Evolutionary conservation across 2,329 filamentous ascomycete genomes (phyloP), one percentile per base, ranked within the genome.

Genomic region (Pseudogymnoascus sp.): DNA sequence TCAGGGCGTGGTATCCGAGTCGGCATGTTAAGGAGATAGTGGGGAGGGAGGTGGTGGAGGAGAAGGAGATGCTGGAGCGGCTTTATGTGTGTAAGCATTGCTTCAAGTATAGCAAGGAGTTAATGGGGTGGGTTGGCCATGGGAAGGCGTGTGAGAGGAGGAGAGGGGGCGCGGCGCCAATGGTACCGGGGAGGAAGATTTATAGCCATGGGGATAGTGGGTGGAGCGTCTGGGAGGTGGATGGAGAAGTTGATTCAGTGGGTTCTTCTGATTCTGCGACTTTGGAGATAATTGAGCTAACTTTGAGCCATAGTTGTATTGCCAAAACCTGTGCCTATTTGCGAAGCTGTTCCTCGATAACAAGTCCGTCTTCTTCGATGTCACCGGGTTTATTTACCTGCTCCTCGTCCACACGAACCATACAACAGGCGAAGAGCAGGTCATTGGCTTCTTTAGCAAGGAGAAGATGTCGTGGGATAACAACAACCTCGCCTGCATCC

Each of bases 381-480:
- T 97, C 50, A 85, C 86, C 4, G 90, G 89, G 59, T 99, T 99
- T 76, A 86, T 96, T 67, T 99, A 96, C 79, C 97, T 96, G 73
- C 83, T 96, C 4, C 85, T 97, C 60, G 88, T 94, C 47, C 88
- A 92, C 70, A 88, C 85, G 7, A 65, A 8, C 59, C 50, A 62
- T 35, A 60, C 62, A 7, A 60, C 63, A 35, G 13, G 69, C 17
- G 72, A 74, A 40, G 71, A 74, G 17, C 84, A 87, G 70, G 86
- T 97, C 31, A 84, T 93, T 1, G 94, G 94, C n/a, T 97, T 97
- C 81, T 99, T 97, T 78, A 95, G 90, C 65, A 97, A 99, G 73
- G 94, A 99, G 74, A 97, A 97, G 74, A 89, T 97, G 80, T 96
- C 91, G 3, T 99, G 94, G 93, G 94, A 99, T 70, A 92, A 93